Base-by-base conservation (phyloP, 1,284 basidiomycete species). In the Phylloporus gajari region DNA sequence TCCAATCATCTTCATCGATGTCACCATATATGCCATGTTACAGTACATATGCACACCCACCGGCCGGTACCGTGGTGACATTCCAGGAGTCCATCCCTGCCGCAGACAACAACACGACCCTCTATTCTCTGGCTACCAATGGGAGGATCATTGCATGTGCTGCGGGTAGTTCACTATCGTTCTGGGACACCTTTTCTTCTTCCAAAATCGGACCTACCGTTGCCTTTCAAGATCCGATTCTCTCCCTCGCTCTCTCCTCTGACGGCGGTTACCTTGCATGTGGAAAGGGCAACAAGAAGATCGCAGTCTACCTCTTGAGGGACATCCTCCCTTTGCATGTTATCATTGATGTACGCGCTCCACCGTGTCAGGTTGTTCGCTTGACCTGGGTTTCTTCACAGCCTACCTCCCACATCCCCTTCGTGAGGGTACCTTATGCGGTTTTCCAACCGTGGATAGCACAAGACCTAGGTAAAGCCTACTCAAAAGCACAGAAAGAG, bases 201-300 rank as follows among this genome's bases (percentile, higher is more conserved):
- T 32, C 27, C 9, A 58, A 65, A 32, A 70, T 70, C 3, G 75
- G 73, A 23, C 19, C 68, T 30, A 67, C n/a, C n/a, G n/a, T n/a
- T n/a, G n/a, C n/a, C n/a, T n/a, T n/a, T n/a, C n/a, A n/a, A n/a
- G n/a, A n/a, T 12, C n/a, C 40, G 1, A 68, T 76, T 3, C 30
- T 46, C 35, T 72, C 56, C 19, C 58, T 75, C 21, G 53, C 73
- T 21, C 44, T 76, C 4, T 75, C 74, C 0, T 6, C 66, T 7
- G 68, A 74, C 0, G 40, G 23, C 6, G 58, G 32, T 27, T 69
- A 67, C 44, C 73, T 75, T 30, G 74, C 68, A 23, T 69, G 62
- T 32, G 66, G 72, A 7, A 51, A 48, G 30, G n/a, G n/a, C n/a
- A 27, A 56, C n/a, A 56, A 30, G 53, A 76, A 67, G 53, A 51